A percentile compares a stretch with the other conserved stretches of the same genome.
Evolutionary conservation across 441 rosid species (phyloP).

Genomic region (Sinapis alba): DNA sequence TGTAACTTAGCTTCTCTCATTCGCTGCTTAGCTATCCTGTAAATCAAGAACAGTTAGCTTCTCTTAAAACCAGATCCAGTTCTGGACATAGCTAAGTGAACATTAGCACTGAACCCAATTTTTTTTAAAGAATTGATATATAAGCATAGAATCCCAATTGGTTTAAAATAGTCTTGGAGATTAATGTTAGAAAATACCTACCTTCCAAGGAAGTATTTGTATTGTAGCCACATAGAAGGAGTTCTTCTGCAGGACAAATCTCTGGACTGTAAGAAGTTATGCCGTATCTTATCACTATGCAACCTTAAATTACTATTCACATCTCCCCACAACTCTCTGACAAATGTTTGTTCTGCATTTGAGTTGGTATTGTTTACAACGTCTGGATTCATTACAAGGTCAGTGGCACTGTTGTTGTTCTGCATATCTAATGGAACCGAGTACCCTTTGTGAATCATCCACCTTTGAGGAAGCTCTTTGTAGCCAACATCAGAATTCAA

Average conservation of each 20-base stretch:
- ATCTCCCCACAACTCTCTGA: constrained; percentile 85
- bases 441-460: constrained; percentile 91
- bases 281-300: constrained; percentile 63
- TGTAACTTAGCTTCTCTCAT: constrained; percentile 79
- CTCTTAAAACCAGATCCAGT: neutral
- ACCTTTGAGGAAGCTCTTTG: constrained; percentile 79
- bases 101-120: no score
- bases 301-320: constrained; percentile 58
- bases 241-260: constrained; percentile 77
- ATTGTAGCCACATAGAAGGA: constrained; percentile 65
- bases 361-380: neutral
- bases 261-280: constrained; percentile 57
- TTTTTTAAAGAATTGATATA: no score
- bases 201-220: constrained; percentile 89
- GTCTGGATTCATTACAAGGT: constrained; percentile 30
- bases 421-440: constrained; percentile 75
- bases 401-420: constrained; percentile 44
- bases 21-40: constrained; percentile 88
- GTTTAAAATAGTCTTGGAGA: neutral
- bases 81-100: no score
- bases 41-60: constrained; percentile 19
- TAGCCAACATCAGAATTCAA: constrained; percentile 39
- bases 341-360: constrained; percentile 59
- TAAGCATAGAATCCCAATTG: no score
- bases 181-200: constrained; percentile 18